Evolutionary conservation across 1,284 basidiomycete species (phyloP), one percentile per base, ranked within the genome.

Genomic region (Puccinia triticina): DNA sequence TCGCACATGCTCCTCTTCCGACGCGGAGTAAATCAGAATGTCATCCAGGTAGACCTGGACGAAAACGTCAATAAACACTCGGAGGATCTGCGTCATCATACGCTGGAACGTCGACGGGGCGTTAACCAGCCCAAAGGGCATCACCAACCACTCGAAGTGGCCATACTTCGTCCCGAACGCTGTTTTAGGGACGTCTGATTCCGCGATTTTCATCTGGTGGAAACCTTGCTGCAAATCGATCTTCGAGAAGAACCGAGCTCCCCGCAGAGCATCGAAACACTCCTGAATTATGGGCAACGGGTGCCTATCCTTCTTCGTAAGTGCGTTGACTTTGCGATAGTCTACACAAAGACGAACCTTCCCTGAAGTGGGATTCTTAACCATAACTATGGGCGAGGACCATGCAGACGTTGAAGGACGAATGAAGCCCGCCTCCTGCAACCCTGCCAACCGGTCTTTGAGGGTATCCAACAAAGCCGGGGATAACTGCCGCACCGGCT

Each of bases 21-120:
- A 66, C 2, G n/a, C 43, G 0, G 83, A 84, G 37, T 79, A 84
- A 37, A 83, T 83, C 43, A 83, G 46, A n/a, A 83, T 83, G 69
- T 83, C 83, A 69, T 84, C 83, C n/a, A 84, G 69, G 59, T 83
- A 75, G 29, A 80, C 76, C 29, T 80, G 48, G 37, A 83, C 75
- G 46, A 46, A 55, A 0, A 55, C 29, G n/a, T 82, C 72, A 10
- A 79, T 61, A 23, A 71, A 48, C 23, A 50, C 26, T 4, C 59
- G 40, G 2, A 84, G 53, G 14, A 84, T 26, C 18, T 83, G 8
- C 50, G 77, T 83, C 83, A 84, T 83, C 43, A 84, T 57, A 2
- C 29, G 7, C 32, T 84, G 84, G 67, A 84, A 84, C 0, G 80
- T 79, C n/a, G 55, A 29, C 4, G 84, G 84, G 23, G 84, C 75